These are phyloP conservation scores for Alliaria petiolata DNA, from an alignment of 345 rosid species.

Conservation along the genomic window DNA sequence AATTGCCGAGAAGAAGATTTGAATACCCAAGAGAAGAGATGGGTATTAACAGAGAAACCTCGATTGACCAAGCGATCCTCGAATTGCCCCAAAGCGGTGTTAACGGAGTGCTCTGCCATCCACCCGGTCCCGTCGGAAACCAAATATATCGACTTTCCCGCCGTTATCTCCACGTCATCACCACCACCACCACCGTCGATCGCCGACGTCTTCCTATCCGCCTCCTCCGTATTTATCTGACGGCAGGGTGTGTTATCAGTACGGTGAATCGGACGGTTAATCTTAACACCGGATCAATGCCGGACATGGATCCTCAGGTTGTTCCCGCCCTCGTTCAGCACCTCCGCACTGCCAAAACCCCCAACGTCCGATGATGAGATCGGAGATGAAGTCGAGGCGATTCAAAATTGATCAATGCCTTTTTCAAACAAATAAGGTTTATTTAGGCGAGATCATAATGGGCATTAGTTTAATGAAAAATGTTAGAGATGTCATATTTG, in stretches of 20 bases:
- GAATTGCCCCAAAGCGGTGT: constrained; percentile 85
- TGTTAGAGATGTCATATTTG: no score
- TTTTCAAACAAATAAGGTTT: no score
- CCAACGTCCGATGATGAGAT: constrained; percentile 98
- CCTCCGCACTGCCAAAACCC: constrained; percentile 98
- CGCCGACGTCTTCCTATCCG: neutral
- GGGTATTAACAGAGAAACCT: constrained; percentile 72
- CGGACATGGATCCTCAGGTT: constrained; percentile 99
- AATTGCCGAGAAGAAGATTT: neutral
- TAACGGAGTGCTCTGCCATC: constrained; percentile 84
- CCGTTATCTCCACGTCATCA: constrained; percentile 24
- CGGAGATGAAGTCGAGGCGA: no score
- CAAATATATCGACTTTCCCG: constrained; percentile 68
- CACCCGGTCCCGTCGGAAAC: constrained; percentile 95
- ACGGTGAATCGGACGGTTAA: constrained; percentile 43
- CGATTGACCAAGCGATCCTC: constrained; percentile 67
- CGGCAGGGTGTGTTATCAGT: constrained; percentile 2
- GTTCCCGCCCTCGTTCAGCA: constrained; percentile 95
- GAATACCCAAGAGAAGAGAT: constrained; percentile 91
- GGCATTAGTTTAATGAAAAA: no score
- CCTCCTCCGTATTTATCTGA: constrained; percentile 2
- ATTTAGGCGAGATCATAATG: no score
- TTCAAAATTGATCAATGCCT: no score
- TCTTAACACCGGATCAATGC: constrained; percentile 89
- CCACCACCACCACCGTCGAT: constrained; percentile 27